These are phyloP conservation scores for Fragosphaeria purpurea DNA, from an alignment of 2,329 filamentous ascomycete genomes.

Conservation along the genomic window DNA sequence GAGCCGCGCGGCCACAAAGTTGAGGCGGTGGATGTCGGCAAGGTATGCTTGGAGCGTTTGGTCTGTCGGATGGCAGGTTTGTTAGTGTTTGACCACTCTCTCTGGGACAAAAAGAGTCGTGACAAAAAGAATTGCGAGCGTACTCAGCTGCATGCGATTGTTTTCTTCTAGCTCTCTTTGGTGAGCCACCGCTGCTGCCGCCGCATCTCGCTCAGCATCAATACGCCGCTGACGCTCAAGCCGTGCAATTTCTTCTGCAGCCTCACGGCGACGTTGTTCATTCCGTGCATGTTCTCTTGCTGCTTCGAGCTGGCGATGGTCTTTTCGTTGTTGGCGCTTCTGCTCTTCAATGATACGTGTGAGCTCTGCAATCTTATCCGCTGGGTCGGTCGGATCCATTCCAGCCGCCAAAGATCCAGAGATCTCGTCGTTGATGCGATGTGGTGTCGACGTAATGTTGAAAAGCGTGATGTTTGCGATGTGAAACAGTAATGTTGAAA, in stretches of 20 bases:
- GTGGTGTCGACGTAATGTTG: too few species aligned
- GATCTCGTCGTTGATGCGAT: too few species aligned
- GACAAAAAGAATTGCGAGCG: too few species aligned
- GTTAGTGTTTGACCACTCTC: neutral
- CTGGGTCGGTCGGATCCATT: too few species aligned
- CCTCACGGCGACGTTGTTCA: neutral
- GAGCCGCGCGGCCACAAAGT: neutral
- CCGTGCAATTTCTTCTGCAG: neutral
- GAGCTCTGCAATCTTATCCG: too few species aligned
- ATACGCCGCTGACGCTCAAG: neutral
- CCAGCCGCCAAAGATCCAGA: too few species aligned
- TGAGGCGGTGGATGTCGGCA: constrained; percentile 1
- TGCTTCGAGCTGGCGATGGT: neutral
- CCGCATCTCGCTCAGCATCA: neutral
- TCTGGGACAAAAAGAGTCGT: too few species aligned
- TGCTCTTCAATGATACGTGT: neutral
- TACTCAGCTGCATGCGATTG: neutral
- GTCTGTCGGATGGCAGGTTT: neutral
- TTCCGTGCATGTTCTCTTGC: neutral
- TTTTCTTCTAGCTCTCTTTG: neutral
- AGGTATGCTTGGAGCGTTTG: neutral
- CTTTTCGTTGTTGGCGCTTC: neutral
- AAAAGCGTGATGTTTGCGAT: too few species aligned
- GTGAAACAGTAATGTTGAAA: too few species aligned
- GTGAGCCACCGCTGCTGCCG: neutral